These are phyloP conservation scores for Erythrophleum fordii DNA, from an alignment of 306 rosid genomes.

Conservation along the genomic window DNA sequence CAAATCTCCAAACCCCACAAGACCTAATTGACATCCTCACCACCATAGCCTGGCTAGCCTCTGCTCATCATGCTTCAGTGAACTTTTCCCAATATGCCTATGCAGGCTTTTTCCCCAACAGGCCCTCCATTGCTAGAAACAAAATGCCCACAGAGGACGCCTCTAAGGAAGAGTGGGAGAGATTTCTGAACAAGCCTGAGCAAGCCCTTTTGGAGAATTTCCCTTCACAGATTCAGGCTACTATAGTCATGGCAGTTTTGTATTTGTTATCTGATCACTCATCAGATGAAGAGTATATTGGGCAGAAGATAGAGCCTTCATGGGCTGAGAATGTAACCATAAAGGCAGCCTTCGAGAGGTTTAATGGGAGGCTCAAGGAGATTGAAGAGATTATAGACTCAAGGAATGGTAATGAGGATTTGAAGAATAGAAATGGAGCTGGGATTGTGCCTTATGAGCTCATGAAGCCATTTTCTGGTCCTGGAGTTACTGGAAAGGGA, in stretches of 20 bases:
- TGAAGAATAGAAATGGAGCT: constrained; percentile 52
- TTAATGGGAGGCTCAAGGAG: constrained; percentile 40
- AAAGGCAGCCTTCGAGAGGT: constrained; percentile 43
- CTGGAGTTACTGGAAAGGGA: constrained; percentile 57
- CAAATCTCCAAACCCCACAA: constrained; percentile 43
- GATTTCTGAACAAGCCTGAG: constrained; percentile 37
- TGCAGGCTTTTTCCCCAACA: constrained; percentile 54
- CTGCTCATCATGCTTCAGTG: constrained; percentile 56
- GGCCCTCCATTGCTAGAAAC: constrained; percentile 46
- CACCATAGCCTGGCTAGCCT: constrained; percentile 49
- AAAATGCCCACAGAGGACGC: constrained; percentile 57
- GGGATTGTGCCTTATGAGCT: constrained; percentile 55
- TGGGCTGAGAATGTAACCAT: constrained; percentile 45
- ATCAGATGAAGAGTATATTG: constrained; percentile 53
- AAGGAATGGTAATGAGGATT: constrained; percentile 41
- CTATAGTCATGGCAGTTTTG: constrained; percentile 40
- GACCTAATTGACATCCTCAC: constrained; percentile 44
- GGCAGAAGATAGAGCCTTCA: constrained; percentile 42
- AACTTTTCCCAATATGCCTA: constrained; percentile 50
- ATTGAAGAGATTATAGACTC: constrained; percentile 52
- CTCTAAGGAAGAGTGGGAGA: constrained; percentile 51
- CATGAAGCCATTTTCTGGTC: constrained; percentile 57
- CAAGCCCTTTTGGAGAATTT: constrained; percentile 46
- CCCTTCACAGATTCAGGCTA: constrained; percentile 59
- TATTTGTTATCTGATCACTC: constrained; percentile 53